A percentile compares a stretch with the other conserved stretches of the same genome.
Conservation (phyloP, 257 asterid species). For the Eucommia ulmoides region DNA sequence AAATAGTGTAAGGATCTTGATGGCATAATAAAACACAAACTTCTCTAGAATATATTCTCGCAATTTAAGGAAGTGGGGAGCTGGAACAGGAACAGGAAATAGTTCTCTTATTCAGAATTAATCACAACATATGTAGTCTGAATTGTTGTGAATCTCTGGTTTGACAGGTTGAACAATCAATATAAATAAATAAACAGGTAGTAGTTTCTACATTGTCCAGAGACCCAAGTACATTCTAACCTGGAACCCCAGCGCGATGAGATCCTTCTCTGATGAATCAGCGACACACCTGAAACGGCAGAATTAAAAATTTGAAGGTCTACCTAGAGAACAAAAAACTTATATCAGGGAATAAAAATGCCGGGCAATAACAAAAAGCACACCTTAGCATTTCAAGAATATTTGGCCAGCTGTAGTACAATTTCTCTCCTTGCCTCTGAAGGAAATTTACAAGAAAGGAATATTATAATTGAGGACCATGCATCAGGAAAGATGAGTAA, state of each 20-base stretch:
- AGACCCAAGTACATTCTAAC: too few relatives aligned
- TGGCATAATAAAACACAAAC: too few relatives aligned
- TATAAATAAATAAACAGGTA: too few relatives aligned
- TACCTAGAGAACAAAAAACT: slow-evolving; percentile 10
- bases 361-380: slow-evolving; percentile 5
- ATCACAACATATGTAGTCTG: neutral
- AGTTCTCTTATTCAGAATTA: neutral
- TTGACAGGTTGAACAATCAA: too few relatives aligned
- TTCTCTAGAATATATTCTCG: too few relatives aligned
- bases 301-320: slow-evolving; percentile 5
- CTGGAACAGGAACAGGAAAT: neutral
- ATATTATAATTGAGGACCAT: slow-evolving; percentile 3
- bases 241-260: slow-evolving; percentile 91
- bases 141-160: too few relatives aligned
- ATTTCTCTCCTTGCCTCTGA: slow-evolving; percentile 97
- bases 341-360: slow-evolving; percentile 9
- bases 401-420: slow-evolving; percentile 79
- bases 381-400: slow-evolving; percentile 86
- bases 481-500: neutral
- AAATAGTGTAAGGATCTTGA: too few relatives aligned
- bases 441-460: slow-evolving; percentile 13
- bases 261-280: slow-evolving; percentile 79
- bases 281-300: slow-evolving; percentile 66
- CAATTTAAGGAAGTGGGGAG: neutral
- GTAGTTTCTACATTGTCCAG: too few relatives aligned